These are phyloP conservation scores for Trifolium pratense DNA, from an alignment of 306 rosid species.

Conservation along the genomic window DNA sequence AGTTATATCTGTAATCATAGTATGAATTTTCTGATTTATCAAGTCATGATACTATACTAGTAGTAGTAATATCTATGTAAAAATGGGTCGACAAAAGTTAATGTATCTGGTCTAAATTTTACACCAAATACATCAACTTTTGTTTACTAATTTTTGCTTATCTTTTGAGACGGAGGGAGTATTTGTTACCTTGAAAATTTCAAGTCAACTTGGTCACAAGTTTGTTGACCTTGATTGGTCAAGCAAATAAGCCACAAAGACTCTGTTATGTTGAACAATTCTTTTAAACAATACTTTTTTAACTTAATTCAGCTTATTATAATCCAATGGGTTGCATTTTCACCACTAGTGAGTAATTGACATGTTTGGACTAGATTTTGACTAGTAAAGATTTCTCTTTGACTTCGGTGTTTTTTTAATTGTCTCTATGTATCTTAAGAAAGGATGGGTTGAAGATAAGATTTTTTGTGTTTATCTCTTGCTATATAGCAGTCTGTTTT, in stretches of 20 bases:
- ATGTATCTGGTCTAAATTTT: too few relatives aligned
- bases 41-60: background rate
- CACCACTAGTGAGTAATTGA: background rate
- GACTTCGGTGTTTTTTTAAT: slow-evolving; percentile 28
- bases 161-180: too few relatives aligned
- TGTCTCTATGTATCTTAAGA: slow-evolving; percentile 3
- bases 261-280: background rate
- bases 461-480: slow-evolving; percentile 23
- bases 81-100: too few relatives aligned
- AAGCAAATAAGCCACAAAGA: background rate
- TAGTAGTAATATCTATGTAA: background rate
- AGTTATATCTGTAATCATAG: background rate
- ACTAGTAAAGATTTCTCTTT: slow-evolving; percentile 21
- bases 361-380: slow-evolving; percentile 6
- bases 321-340: background rate
- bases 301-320: background rate
- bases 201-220: slow-evolving; percentile 30
- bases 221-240: background rate
- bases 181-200: background rate
- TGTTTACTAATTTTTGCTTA: too few relatives aligned
- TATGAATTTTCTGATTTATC: background rate
- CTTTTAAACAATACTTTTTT: background rate
- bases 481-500: slow-evolving; percentile 1
- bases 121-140: too few relatives aligned
- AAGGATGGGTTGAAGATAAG: slow-evolving; percentile 13